A percentile compares a stretch with the other conserved stretches of the same genome.
These are phyloP conservation scores for Nakaseomyces glabratus DNA, from an alignment of 1,139 yeast genomes.

Conservation along the genomic window DNA sequence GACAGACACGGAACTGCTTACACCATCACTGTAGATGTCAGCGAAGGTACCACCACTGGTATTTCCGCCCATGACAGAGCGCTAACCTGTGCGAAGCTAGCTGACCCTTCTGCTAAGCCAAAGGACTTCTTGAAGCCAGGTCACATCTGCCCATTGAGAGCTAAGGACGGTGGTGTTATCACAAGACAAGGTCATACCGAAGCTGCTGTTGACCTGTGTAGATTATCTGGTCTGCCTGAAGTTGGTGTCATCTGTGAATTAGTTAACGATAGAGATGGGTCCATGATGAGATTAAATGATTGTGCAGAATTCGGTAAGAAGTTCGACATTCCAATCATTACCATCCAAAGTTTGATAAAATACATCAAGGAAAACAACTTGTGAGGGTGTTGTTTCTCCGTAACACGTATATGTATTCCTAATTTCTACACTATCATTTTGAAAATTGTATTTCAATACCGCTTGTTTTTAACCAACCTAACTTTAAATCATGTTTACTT, in stretches of 20 bases:
- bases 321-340: conserved; percentile 61
- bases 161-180: conserved; percentile 74
- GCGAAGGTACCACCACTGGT: conserved; percentile 91
- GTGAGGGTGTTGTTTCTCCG: too few relatives aligned
- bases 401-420: too few relatives aligned
- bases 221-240: conserved; percentile 67
- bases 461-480: too few relatives aligned
- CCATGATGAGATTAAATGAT: conserved; percentile 90
- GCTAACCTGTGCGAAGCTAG: conserved; percentile 64
- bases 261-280: conserved; percentile 86
- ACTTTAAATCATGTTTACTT: too few relatives aligned
- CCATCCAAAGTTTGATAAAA: conserved; percentile 67
- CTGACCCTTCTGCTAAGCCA: conserved; percentile 48
- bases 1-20: conserved; percentile 97
- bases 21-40: conserved; percentile 82
- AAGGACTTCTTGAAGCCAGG: conserved; percentile 83
- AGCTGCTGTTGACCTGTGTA: conserved; percentile 85
- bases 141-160: conserved; percentile 85
- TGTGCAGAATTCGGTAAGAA: conserved; percentile 61
- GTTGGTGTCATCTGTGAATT: conserved; percentile 92
- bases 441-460: too few relatives aligned
- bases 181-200: conserved; percentile 96
- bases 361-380: conserved; percentile 33
- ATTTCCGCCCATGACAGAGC: conserved; percentile 94
- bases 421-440: too few relatives aligned